Percentiles rank a stretch among this genome's conserved stretches.
phyloP scores from a whole-genome alignment of 2,329 filamentous ascomycete genomes.

The Stagonosporopsis vannaccii region DNA sequence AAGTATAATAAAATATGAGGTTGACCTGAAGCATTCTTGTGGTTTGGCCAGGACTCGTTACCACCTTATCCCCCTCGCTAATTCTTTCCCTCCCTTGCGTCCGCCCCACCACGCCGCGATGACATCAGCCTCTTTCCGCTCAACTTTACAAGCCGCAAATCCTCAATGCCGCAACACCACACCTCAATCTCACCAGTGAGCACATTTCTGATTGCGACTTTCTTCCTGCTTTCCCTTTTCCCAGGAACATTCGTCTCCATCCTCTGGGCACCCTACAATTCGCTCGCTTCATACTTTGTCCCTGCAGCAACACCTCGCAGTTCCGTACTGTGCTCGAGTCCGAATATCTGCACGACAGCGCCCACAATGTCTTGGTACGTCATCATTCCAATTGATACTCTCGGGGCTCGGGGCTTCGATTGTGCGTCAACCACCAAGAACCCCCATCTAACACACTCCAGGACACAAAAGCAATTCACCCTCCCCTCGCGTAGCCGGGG shows the following conservation, averaged over 20 bases:
- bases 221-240: slow-evolving; percentile 61
- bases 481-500: slow-evolving; percentile 80
- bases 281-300: slow-evolving; percentile 33
- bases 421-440: neutral
- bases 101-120: slow-evolving; percentile 18
- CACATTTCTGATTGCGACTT: slow-evolving; percentile 55
- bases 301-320: slow-evolving; percentile 26
- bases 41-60: too few relatives aligned
- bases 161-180: slow-evolving; percentile 24
- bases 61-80: neutral
- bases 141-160: slow-evolving; percentile 3
- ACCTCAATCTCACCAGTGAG: slow-evolving; percentile 45
- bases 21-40: too few relatives aligned
- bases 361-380: slow-evolving; percentile 43
- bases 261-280: slow-evolving; percentile 47
- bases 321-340: slow-evolving; percentile 34
- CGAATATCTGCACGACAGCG: slow-evolving; percentile 36
- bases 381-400: neutral
- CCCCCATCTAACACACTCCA: slow-evolving; percentile 4
- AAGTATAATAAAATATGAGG: too few relatives aligned
- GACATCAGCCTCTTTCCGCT: slow-evolving; percentile 22
- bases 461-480: slow-evolving; percentile 80
- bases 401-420: neutral
- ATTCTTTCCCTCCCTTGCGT: neutral
- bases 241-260: slow-evolving; percentile 55